Base-by-base conservation (phyloP, 2,329 filamentous ascomycete genomes). In the Talaromyces sp. region DNA sequence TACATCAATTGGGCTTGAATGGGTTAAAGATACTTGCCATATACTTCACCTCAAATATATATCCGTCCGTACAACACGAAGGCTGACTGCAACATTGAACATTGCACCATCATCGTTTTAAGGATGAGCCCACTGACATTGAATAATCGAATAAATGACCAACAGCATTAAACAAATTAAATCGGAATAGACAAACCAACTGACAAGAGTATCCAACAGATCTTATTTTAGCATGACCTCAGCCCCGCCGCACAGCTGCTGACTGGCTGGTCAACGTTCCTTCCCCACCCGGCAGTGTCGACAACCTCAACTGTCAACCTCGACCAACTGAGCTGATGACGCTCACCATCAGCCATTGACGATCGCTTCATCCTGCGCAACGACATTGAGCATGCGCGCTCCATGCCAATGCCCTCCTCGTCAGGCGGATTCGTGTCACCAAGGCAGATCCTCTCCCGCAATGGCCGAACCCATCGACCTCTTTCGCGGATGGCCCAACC, bases 401-500 rank as follows among this genome's bases (percentile, higher is more conserved):
- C n/a, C 44, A 47, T 19, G 44, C 44, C 11, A 47, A 47, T 19
- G 22, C 7, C 44, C 15, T 19, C 19, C 17, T 47, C 7, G 7
- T 13, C 19, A 47, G 19, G 19, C 19, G 9, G 9, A 47, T 11
- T 11, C 8, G n/a, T 4, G 44, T 47, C 36, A 47, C 22, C 44
- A 25, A 47, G 44, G 44, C 19, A 19, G 8, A 44, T 19, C 17
- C 17, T 22, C 17, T 22, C 39, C 2, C 6, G n/a, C 19, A 15
- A 47, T 47, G 44, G 9, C 44, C 19, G 15, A 60, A 6, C 65
- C 62, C 44, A 79, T 81, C 58, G 75, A 81, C 67, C 73, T 81
- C 15, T 71, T 76, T 58, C 71, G 72, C 59, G 80, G 80, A 28
- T 80, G 77, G 76, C 81, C 81, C 3, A 78, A 81, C 70, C 75